Conservation (phyloP, 2,329 filamentous ascomycete species). For the Fusarium napiforme region DNA sequence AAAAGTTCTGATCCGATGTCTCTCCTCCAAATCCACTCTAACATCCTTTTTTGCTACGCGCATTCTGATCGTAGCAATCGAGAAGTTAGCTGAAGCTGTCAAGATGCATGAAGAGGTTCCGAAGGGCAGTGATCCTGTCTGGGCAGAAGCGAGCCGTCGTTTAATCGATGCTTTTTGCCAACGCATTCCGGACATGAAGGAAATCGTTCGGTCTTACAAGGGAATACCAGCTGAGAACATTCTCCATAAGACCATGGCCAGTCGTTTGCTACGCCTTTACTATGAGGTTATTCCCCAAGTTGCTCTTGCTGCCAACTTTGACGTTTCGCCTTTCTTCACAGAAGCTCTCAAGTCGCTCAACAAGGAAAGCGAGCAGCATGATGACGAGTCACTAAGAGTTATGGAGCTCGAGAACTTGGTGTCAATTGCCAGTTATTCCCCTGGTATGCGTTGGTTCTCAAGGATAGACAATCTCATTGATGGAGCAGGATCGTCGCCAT, state of each 20-base stretch:
- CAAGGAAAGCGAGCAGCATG: constrained; percentile 60
- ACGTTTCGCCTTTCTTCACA: constrained; percentile 82
- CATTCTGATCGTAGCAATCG: constrained; percentile 80
- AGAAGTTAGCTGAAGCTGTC: constrained; percentile 77
- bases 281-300: constrained; percentile 84
- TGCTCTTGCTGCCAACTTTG: constrained; percentile 86
- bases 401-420: constrained; percentile 86
- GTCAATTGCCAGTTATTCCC: constrained; percentile 81
- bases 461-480: constrained; percentile 72
- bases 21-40: constrained; percentile 81
- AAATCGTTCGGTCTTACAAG: constrained; percentile 80
- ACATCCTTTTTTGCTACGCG: constrained; percentile 87
- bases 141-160: constrained; percentile 75
- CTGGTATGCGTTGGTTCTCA: constrained; percentile 90
- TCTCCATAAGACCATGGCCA: constrained; percentile 81
- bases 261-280: constrained; percentile 83
- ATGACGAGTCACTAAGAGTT: constrained; percentile 65
- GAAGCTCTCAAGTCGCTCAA: constrained; percentile 73
- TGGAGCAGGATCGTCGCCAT: constrained; percentile 64
- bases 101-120: constrained; percentile 66
- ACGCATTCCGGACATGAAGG: constrained; percentile 83
- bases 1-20: constrained; percentile 80
- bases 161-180: constrained; percentile 80
- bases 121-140: constrained; percentile 58
- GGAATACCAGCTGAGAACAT: constrained; percentile 74